These are phyloP conservation scores for Ascochyta pisi DNA, from an alignment of 2,329 filamentous ascomycete species.

Conservation along the genomic window DNA sequence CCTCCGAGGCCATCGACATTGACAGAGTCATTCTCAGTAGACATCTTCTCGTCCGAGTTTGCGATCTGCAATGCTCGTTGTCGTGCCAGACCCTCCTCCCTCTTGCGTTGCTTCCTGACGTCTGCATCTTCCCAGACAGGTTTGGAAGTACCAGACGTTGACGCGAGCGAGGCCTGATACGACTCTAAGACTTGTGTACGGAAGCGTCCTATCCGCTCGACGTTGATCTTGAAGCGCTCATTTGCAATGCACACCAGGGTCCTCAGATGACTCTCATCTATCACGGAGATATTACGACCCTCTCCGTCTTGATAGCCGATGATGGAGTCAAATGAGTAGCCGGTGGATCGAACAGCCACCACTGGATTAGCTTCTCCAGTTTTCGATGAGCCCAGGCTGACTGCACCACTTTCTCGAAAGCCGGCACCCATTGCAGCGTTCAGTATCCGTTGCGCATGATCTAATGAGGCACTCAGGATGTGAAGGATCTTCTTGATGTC, in stretches of 20 bases:
- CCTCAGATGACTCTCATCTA: constrained; percentile 71
- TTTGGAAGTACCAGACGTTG: constrained; percentile 11
- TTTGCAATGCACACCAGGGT: constrained; percentile 75
- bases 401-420: constrained; percentile 87
- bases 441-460: constrained; percentile 77
- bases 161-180: constrained; percentile 7
- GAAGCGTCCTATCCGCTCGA: constrained; percentile 71
- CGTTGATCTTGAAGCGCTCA: constrained; percentile 74
- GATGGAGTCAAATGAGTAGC: constrained; percentile 80
- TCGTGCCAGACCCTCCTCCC: constrained; percentile 57
- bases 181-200: constrained; percentile 56
- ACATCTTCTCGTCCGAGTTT: not conserved
- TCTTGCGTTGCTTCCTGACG: constrained; percentile 48
- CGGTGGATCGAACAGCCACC: constrained; percentile 84
- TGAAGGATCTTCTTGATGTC: constrained; percentile 76
- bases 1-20: constrained; percentile 3
- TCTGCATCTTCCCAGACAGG: constrained; percentile 52
- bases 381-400: constrained; percentile 62
- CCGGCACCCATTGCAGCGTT: constrained; percentile 79
- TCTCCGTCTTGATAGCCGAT: constrained; percentile 63
- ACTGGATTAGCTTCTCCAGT: constrained; percentile 67
- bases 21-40: not conserved
- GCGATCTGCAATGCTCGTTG: constrained; percentile 49
- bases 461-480: constrained; percentile 76
- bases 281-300: constrained; percentile 55